phyloP scores from a whole-genome alignment of 768 basidiomycete genomes.

The Steccherinum ochraceum region DNA sequence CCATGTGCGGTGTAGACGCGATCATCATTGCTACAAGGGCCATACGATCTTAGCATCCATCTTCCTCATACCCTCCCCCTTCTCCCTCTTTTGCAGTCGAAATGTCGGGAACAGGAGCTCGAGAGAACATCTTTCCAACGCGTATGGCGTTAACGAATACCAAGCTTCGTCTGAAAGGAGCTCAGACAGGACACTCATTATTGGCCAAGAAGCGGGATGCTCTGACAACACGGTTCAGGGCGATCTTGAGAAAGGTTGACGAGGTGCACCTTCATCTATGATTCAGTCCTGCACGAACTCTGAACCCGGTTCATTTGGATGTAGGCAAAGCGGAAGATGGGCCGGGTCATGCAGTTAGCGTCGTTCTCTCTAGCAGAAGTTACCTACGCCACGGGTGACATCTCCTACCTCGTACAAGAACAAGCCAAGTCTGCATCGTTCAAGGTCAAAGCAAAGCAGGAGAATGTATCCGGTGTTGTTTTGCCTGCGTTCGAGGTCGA shows the following conservation, averaged over 20 bases:
- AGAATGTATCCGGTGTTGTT: slow-evolving; percentile 97
- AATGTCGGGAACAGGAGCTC: slow-evolving; percentile 87
- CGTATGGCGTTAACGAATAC: slow-evolving; percentile 97
- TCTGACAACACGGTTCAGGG: slow-evolving; percentile 87
- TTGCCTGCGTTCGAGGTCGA: slow-evolving; percentile 94
- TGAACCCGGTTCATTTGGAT: background rate
- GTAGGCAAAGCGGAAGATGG: slow-evolving; percentile 99
- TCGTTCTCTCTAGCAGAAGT: slow-evolving; percentile 99
- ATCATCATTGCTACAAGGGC: too few species aligned
- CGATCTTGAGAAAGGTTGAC: slow-evolving; percentile 94
- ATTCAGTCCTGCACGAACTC: background rate
- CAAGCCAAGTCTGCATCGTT: slow-evolving; percentile 89
- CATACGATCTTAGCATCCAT: too few species aligned
- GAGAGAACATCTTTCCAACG: slow-evolving; percentile 95
- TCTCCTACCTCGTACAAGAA: slow-evolving; percentile 96
- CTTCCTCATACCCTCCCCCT: too few species aligned
- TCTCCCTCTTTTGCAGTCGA: too few species aligned
- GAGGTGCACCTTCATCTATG: slow-evolving; percentile 54
- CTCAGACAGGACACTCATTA: slow-evolving; percentile 91
- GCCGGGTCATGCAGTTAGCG: slow-evolving; percentile 95
- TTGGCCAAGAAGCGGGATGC: slow-evolving; percentile 99
- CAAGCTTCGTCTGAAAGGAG: slow-evolving; percentile 82
- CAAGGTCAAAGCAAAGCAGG: slow-evolving; percentile 90
- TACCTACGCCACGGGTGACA: slow-evolving; percentile 95
- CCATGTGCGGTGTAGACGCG: too few species aligned